Percentiles rank a stretch among this genome's conserved stretches.
Conservation (phyloP, 2,329 filamentous ascomycete genomes). For the Phialemonium atrogriseum region DNA sequence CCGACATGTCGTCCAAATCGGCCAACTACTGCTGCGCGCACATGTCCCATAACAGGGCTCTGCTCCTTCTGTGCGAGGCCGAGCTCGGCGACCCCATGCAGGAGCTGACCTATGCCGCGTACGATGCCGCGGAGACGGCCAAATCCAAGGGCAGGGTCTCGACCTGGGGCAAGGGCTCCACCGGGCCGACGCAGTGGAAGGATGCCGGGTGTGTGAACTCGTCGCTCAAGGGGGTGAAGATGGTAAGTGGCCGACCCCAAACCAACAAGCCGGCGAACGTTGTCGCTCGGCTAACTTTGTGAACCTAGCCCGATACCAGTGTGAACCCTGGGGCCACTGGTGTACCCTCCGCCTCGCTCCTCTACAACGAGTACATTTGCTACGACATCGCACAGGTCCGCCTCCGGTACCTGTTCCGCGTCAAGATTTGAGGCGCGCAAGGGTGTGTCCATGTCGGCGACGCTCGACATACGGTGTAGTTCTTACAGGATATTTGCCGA, state of each 20-base stretch:
- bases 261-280: no score
- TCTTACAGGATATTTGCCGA: no score
- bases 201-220: conserved; percentile 61
- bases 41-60: conserved; percentile 58
- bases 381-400: conserved; percentile 64
- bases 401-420: conserved; percentile 60
- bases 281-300: conserved; percentile 10
- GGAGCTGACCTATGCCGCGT: conserved; percentile 48
- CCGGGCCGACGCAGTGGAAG: conserved; percentile 62
- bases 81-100: conserved; percentile 71
- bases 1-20: conserved; percentile 77
- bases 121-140: conserved; percentile 55
- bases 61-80: conserved; percentile 78
- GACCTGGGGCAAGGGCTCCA: conserved; percentile 62
- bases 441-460: no score
- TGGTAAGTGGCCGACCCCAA: conserved; percentile 52
- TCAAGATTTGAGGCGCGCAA: no score
- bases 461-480: no score
- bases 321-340: conserved; percentile 39
- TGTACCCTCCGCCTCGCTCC: conserved; percentile 35
- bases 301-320: conserved; percentile 35
- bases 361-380: conserved; percentile 68
- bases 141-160: conserved; percentile 51
- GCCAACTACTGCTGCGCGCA: conserved; percentile 64
- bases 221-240: conserved; percentile 57